A percentile compares a stretch with the other conserved stretches of the same genome.
These are phyloP conservation scores for Rhododendron griersonianum DNA, from an alignment of 148 eudicot genomes.

Conservation along the genomic window DNA sequence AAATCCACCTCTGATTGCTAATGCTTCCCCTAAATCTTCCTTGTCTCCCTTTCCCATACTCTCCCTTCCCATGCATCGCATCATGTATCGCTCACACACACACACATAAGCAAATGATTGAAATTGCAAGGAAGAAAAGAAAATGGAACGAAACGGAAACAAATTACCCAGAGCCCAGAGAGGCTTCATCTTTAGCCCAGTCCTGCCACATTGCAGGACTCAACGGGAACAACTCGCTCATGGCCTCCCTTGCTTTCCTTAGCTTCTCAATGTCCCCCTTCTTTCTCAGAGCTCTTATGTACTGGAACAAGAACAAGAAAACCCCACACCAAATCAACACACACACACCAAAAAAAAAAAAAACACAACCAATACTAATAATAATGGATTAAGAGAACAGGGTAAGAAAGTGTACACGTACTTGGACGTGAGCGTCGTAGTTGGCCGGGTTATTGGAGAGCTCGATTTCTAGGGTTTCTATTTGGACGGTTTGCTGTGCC, in stretches of 20 bases:
- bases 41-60: background rate
- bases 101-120: background rate
- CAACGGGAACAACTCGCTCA: conserved; percentile 66
- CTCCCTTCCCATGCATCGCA: background rate
- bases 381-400: background rate
- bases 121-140: background rate
- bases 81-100: background rate
- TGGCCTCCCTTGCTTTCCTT: conserved; percentile 74
- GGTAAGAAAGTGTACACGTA: conserved; percentile 9
- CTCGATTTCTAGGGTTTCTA: conserved; percentile 70
- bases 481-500: conserved; percentile 36
- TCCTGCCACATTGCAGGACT: conserved; percentile 86
- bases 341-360: background rate
- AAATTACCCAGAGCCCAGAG: conserved; percentile 52
- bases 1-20: background rate
- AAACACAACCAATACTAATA: background rate
- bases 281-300: conserved; percentile 69
- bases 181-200: conserved; percentile 83
- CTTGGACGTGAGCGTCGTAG: conserved; percentile 79
- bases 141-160: background rate
- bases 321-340: background rate
- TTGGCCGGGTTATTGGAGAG: conserved; percentile 52
- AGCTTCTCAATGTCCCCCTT: conserved; percentile 86
- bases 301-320: conserved; percentile 32
- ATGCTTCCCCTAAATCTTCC: background rate